phyloP scores from a whole-genome alignment of 371 early-diverging fungal genomes.

The Catenaria anguillulae region DNA sequence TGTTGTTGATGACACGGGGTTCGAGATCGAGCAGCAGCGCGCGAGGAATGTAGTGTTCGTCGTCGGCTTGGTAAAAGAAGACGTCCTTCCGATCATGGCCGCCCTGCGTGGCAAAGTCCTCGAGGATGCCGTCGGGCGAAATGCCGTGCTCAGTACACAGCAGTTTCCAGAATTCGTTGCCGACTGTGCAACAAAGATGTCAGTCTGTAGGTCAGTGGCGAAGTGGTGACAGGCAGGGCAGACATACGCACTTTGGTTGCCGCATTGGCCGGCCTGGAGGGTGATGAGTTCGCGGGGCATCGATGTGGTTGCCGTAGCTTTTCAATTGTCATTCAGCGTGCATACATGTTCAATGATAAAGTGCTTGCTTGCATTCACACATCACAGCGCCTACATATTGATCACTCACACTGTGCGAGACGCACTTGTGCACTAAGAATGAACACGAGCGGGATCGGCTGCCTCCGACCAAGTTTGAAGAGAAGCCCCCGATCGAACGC shows the following conservation, averaged over 20 bases:
- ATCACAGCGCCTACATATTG: too few species aligned
- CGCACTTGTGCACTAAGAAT: too few species aligned
- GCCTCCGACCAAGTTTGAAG: too few species aligned
- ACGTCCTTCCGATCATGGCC: constrained; percentile 85
- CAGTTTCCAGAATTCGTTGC: constrained; percentile 83
- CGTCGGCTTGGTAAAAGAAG: constrained; percentile 97
- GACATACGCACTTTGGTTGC: constrained; percentile 76
- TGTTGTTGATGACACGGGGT: constrained; percentile 69
- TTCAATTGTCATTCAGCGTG: too few species aligned
- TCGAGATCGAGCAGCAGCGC: constrained; percentile 82
- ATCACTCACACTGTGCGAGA: too few species aligned
- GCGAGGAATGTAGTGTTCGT: constrained; percentile 87
- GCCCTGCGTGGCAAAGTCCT: constrained; percentile 71
- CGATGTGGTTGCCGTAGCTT: too few species aligned
- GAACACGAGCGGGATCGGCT: too few species aligned
- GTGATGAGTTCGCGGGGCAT: constrained; percentile 67
- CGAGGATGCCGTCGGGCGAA: constrained; percentile 60
- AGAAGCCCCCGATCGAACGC: too few species aligned
- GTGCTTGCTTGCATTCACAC: too few species aligned
- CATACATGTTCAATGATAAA: too few species aligned
- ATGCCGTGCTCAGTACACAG: constrained; percentile 86
- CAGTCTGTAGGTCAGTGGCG: background rate
- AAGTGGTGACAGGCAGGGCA: background rate
- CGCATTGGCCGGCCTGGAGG: constrained; percentile 92
- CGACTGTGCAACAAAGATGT: constrained; percentile 36